These are phyloP conservation scores for Ophiostoma tasmaniense DNA, from an alignment of 2,329 filamentous ascomycete species.

Conservation along the genomic window DNA sequence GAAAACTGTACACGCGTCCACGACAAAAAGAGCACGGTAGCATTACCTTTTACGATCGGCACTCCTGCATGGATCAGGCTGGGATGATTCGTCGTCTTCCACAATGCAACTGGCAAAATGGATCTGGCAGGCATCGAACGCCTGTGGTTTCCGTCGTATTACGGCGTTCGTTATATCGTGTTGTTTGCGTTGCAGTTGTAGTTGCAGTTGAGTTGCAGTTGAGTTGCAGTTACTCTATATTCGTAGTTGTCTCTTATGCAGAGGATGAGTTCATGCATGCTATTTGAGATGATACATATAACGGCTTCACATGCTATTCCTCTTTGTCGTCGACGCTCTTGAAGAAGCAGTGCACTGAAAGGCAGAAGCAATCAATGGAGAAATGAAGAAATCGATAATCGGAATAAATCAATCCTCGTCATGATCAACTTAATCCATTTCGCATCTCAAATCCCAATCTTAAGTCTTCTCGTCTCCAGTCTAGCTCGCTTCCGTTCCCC, in stretches of 20 bases:
- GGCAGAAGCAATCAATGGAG: no score
- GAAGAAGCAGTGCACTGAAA: no score
- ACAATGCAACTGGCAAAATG: background rate
- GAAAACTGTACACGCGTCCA: background rate
- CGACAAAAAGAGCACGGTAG: background rate
- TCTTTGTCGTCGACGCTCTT: no score
- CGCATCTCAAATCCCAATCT: background rate
- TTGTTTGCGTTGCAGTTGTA: background rate
- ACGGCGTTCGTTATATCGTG: background rate
- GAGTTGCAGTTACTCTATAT: background rate
- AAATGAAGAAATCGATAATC: no score
- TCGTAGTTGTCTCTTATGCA: background rate
- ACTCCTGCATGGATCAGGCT: background rate
- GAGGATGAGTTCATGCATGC: background rate
- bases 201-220: background rate
- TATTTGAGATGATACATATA: background rate
- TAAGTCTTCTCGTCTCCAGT: background rate
- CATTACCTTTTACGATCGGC: background rate
- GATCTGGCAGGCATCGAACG: background rate
- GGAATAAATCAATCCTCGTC: background rate
- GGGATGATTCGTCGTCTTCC: background rate
- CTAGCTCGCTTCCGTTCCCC: background rate
- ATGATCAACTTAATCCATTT: background rate
- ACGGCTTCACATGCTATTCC: no score
- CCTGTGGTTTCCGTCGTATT: background rate